Evolutionary conservation across 2,329 filamentous ascomycete genomes (phyloP).

Genomic region (Grosmannia penicillata): DNA sequence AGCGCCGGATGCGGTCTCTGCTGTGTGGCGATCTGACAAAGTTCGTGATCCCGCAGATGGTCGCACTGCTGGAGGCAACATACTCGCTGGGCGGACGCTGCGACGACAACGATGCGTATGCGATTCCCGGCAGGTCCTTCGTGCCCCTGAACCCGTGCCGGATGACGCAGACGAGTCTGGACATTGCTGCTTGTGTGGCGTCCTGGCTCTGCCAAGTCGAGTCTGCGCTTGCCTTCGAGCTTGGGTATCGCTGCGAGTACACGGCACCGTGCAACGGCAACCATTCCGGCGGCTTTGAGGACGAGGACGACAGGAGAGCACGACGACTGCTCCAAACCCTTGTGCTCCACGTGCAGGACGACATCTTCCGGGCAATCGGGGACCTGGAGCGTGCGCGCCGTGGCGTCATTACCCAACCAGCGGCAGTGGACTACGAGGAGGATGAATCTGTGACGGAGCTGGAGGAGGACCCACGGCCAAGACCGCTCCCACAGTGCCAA

Average conservation of each 20-base stretch:
- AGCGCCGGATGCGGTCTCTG: constrained; percentile 2
- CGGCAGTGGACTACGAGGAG: too few species aligned
- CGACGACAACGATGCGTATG: neutral
- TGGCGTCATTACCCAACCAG: neutral
- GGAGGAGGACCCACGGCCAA: too few species aligned
- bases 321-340: constrained; percentile 4
- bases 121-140: neutral
- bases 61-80: constrained; percentile 1
- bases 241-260: constrained; percentile 8
- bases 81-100: constrained; percentile 6
- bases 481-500: too few species aligned
- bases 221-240: constrained; percentile 5
- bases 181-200: neutral
- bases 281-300: too few species aligned
- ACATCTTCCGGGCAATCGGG: constrained; percentile 1
- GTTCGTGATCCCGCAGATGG: constrained; percentile 6
- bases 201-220: constrained; percentile 7
- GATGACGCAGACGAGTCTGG: neutral
- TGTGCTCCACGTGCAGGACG: constrained; percentile 6
- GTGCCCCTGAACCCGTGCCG: constrained; percentile 2
- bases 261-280: too few species aligned
- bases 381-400: constrained; percentile 1
- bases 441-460: too few species aligned
- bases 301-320: too few species aligned
- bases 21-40: constrained; percentile 6